Evolutionary conservation across 805 yeast genomes (phyloP).

Genomic region (Ogataea degrootiae): DNA sequence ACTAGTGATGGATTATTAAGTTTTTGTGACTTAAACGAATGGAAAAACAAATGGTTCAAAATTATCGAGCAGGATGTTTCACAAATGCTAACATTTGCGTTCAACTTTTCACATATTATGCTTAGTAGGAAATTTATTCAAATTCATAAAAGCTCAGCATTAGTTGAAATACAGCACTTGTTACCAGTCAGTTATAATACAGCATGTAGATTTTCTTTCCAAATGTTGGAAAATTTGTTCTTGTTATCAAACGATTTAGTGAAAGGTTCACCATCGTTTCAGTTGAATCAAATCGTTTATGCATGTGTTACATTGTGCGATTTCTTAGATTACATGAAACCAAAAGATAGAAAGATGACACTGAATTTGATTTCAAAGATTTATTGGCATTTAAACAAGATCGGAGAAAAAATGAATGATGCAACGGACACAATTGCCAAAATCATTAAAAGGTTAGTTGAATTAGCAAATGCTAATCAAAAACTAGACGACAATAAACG

Average conservation of each 20-base stretch:
- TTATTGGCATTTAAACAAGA: conserved; percentile 55
- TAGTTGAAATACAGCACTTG: neutral
- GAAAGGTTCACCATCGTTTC: conserved; percentile 51
- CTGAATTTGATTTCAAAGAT: conserved; percentile 45
- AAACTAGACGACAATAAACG: conserved; percentile 8
- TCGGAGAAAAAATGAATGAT: conserved; percentile 53
- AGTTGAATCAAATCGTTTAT: conserved; percentile 49
- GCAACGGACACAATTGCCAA: conserved; percentile 58
- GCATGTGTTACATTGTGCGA: conserved; percentile 51
- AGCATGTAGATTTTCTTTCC: conserved; percentile 40
- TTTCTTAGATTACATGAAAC: conserved; percentile 35
- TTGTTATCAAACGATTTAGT: conserved; percentile 41
- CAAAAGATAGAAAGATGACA: conserved; percentile 36
- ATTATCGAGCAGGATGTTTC: conserved; percentile 44
- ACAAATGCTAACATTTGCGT: conserved; percentile 43
- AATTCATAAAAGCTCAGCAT: neutral
- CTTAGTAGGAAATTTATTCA: conserved; percentile 33
- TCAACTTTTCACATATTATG: conserved; percentile 43
- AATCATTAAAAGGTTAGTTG: conserved; percentile 47
- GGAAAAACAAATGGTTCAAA: conserved; percentile 43
- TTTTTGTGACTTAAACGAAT: conserved; percentile 36
- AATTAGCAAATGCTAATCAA: conserved; percentile 32
- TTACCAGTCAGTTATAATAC: conserved; percentile 29
- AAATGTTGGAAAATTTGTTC: conserved; percentile 40
- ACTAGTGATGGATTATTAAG: conserved; percentile 14